Evolutionary conservation across 2,329 filamentous ascomycete species (phyloP), one percentile per base, ranked within the genome.

Genomic region (Penicillium sp.): DNA sequence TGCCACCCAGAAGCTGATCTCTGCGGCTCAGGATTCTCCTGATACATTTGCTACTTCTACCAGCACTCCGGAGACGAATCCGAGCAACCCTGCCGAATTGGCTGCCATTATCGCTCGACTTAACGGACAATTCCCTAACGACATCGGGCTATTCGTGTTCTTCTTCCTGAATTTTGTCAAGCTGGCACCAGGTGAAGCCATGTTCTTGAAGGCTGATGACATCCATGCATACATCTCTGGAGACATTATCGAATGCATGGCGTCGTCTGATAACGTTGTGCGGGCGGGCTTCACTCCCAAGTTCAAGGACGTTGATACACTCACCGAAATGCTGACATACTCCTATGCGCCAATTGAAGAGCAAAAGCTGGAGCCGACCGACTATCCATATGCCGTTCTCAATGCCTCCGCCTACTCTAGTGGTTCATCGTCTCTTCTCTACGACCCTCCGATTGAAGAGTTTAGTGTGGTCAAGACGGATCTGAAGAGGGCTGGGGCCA

Each of bases 241-340:
- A 29, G 91, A 98, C 64, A 95, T 98, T 60, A 89, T 98, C 67
- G 93, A 98, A 72, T 98, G 93, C 76, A 98, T 98, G 93, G 93
- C 93, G 0, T 85, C 88, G 7, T 95, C 88, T 17, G 93, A 98
- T 77, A 98, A 98, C 59, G 93, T 98, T 31, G 90, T 98, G 45
- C 88, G 93, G 49, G 93, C 93, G 0, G 93, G 93, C 38, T 93
- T 98, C 71, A 98, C 93, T 0, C 93, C 93, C 48, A 98, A 98
- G 69, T 98, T 95, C 78, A 96, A 97, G 74, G 93, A 98, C 61
- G 88, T 97, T 19, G 74, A 83, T 46, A 97, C 89, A 0, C 77
- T 98, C 10, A 88, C 91, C 31, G 78, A 82, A 54, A 95, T 95
- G 84, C 75, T 98, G 58, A 98, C 93, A 0, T 98, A 98, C 75